A percentile compares a stretch with the other conserved stretches of the same genome.
phyloP scores from a whole-genome alignment of 1,139 yeast genomes.

The Debaryomyces singareniensis region DNA sequence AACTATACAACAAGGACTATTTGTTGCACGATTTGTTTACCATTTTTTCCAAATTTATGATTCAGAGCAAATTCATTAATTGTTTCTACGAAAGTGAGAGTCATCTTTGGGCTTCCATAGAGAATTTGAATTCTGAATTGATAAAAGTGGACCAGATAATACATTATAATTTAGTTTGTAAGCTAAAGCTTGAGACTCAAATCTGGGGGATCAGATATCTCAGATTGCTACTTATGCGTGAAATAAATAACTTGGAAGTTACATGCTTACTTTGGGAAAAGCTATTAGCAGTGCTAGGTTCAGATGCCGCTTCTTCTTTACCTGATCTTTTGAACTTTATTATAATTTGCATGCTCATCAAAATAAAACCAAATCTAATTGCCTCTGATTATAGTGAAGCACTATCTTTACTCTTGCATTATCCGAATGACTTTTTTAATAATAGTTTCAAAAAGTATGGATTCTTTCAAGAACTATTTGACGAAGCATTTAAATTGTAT shows the following conservation, averaged over 20 bases:
- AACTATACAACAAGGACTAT: conserved; percentile 32
- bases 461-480: conserved; percentile 21
- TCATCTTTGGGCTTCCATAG: conserved; percentile 36
- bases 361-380: conserved; percentile 42
- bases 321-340: conserved; percentile 43
- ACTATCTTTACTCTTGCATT: conserved; percentile 51
- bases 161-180: conserved; percentile 38
- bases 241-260: conserved; percentile 42
- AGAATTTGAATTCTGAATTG: conserved; percentile 39
- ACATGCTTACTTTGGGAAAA: conserved; percentile 54
- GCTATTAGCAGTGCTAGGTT: conserved; percentile 29
- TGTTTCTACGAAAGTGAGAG: conserved; percentile 39
- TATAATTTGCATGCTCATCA: conserved; percentile 45
- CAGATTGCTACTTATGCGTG: conserved; percentile 52
- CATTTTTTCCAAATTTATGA: conserved; percentile 38
- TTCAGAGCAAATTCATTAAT: conserved; percentile 29
- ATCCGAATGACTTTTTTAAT: conserved; percentile 31
- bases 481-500: conserved; percentile 26
- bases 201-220: conserved; percentile 66
- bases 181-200: conserved; percentile 50
- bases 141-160: conserved; percentile 44
- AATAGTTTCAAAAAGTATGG: background rate
- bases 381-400: conserved; percentile 61
- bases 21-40: conserved; percentile 42
- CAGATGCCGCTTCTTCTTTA: conserved; percentile 11